These are phyloP conservation scores for Fusarium euwallaceae DNA, from an alignment of 2,329 filamentous ascomycete genomes.

Conservation along the genomic window DNA sequence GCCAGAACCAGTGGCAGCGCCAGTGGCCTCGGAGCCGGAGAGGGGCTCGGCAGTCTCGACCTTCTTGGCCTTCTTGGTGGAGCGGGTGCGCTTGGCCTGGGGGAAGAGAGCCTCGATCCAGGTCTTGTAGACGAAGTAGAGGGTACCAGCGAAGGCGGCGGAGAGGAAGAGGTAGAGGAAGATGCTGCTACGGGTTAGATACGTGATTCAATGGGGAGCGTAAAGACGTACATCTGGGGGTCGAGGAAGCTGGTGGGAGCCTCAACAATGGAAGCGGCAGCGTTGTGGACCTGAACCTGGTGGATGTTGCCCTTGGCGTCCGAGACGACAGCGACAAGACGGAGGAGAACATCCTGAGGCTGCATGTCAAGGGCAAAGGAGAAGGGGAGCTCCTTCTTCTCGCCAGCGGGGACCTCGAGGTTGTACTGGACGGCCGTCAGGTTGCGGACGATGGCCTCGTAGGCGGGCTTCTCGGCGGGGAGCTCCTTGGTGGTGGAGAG, in stretches of 20 bases:
- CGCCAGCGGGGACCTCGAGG: slow-evolving; percentile 79
- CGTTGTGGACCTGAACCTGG: slow-evolving; percentile 84
- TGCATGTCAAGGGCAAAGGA: slow-evolving; percentile 91
- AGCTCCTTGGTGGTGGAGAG: slow-evolving; percentile 71
- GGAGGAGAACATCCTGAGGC: slow-evolving; percentile 87
- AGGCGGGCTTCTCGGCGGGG: slow-evolving; percentile 59
- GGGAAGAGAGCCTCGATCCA: slow-evolving; percentile 98
- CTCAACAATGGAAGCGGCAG: slow-evolving; percentile 88
- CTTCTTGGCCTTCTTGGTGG: slow-evolving; percentile 75
- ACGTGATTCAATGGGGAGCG: neutral
- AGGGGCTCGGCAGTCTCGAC: slow-evolving; percentile 71
- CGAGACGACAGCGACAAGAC: slow-evolving; percentile 80
- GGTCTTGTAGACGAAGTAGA: slow-evolving; percentile 98
- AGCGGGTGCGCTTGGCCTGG: slow-evolving; percentile 80
- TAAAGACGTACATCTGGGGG: slow-evolving; percentile 86
- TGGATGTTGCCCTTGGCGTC: slow-evolving; percentile 76
- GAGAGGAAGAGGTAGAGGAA: slow-evolving; percentile 97
- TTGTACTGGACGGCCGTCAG: slow-evolving; percentile 83
- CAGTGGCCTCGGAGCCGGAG: slow-evolving; percentile 78
- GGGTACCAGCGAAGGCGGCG: slow-evolving; percentile 80
- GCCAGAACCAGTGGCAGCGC: slow-evolving; percentile 74
- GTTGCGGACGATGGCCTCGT: slow-evolving; percentile 80
- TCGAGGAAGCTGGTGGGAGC: slow-evolving; percentile 92
- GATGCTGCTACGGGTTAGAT: slow-evolving; percentile 72
- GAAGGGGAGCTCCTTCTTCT: slow-evolving; percentile 83